These are phyloP conservation scores for Pseudogymnoascus pannorum DNA, from an alignment of 2,329 filamentous ascomycete genomes.

Conservation along the genomic window DNA sequence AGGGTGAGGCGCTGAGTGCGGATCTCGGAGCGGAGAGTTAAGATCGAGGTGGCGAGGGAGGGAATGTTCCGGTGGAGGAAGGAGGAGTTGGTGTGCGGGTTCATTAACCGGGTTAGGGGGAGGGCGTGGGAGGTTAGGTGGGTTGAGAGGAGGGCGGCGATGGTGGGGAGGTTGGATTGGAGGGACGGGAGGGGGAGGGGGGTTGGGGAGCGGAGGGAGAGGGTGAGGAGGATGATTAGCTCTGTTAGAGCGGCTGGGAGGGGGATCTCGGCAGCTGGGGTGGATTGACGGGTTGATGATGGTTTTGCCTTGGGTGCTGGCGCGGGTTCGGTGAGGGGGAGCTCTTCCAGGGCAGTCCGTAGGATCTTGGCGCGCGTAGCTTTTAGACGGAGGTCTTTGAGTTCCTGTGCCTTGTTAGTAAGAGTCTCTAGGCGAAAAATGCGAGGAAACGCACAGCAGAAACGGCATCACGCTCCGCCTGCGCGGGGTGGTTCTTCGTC, in stretches of 20 bases:
- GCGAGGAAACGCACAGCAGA: slow-evolving; percentile 44
- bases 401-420: slow-evolving; percentile 42
- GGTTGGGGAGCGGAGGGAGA: slow-evolving; percentile 32
- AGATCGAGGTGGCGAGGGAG: slow-evolving; percentile 36
- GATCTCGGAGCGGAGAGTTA: slow-evolving; percentile 31
- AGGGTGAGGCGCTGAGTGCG: slow-evolving; percentile 37
- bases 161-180: slow-evolving; percentile 39
- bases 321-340: slow-evolving; percentile 29
- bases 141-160: slow-evolving; percentile 41
- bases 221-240: slow-evolving; percentile 47
- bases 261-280: slow-evolving; percentile 10
- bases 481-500: slow-evolving; percentile 43
- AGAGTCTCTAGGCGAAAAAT: too few species aligned
- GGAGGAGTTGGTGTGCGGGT: slow-evolving; percentile 40
- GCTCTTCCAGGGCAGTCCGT: slow-evolving; percentile 40
- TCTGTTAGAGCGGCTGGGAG: slow-evolving; percentile 43
- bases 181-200: slow-evolving; percentile 41
- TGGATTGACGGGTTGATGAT: slow-evolving; percentile 16
- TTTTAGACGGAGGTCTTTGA: slow-evolving; percentile 41
- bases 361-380: slow-evolving; percentile 46
- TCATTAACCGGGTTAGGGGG: slow-evolving; percentile 42
- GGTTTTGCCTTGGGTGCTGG: slow-evolving; percentile 19
- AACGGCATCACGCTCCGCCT: slow-evolving; percentile 43
- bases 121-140: slow-evolving; percentile 44
- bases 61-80: slow-evolving; percentile 52